These are phyloP conservation scores for Sphagnum fallax DNA, from an alignment of 228 moss, liverwort and hornwort species.

Conservation along the genomic window DNA sequence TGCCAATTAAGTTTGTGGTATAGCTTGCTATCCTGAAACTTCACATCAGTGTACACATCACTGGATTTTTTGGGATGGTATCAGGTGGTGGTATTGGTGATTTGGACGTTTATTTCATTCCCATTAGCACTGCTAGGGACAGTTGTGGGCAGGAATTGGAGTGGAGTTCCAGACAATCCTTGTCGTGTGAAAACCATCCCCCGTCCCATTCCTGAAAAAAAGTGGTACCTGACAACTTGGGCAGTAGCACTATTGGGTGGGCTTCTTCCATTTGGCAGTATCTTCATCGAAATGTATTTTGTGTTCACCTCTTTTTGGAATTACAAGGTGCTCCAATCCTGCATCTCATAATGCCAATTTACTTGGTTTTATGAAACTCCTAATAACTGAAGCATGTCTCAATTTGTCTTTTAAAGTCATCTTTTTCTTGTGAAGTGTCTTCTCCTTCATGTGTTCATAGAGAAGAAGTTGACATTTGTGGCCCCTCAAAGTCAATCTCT, in stretches of 20 bases:
- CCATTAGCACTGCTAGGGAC: conserved; percentile 92
- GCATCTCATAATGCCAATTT: too few relatives aligned
- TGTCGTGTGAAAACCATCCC: conserved; percentile 98
- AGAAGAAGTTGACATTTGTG: too few relatives aligned
- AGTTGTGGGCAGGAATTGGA: conserved; percentile 97
- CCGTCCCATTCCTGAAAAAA: conserved; percentile 94
- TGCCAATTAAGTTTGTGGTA: too few relatives aligned
- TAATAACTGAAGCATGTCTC: too few relatives aligned
- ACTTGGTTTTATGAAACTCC: too few relatives aligned
- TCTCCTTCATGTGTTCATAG: too few relatives aligned
- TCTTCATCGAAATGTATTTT: conserved; percentile 99
- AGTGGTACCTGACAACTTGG: conserved; percentile 83
- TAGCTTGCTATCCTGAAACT: too few relatives aligned
- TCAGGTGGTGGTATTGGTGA: conserved; percentile 87
- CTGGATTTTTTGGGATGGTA: not conserved
- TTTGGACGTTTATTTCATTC: conserved; percentile 98
- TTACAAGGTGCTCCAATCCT: conserved; percentile 55
- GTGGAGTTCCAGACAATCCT: conserved; percentile 92
- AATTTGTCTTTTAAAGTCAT: too few relatives aligned
- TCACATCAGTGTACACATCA: too few relatives aligned
- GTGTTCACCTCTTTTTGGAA: conserved; percentile 99
- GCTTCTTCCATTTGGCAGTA: conserved; percentile 96
- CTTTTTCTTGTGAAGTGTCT: too few relatives aligned
- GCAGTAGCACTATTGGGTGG: conserved; percentile 91
- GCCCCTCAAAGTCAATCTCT: too few relatives aligned